phyloP scores from a whole-genome alignment of 805 yeast genomes.

The Starmerella bacillaris region DNA sequence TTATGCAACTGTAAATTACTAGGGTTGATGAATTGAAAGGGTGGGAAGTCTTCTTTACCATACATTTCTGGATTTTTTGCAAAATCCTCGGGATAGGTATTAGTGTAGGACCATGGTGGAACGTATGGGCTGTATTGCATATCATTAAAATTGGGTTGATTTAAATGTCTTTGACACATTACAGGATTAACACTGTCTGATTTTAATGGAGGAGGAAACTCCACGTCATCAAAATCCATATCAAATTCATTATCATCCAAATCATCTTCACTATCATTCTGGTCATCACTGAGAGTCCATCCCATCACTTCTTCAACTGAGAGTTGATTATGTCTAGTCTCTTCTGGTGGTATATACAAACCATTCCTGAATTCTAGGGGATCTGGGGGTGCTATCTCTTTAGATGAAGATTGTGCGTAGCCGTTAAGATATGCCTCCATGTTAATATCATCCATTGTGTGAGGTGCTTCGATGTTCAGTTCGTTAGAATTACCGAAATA shows the following conservation, averaged over 20 bases:
- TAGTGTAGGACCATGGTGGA: slow-evolving; percentile 2
- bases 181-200: slow-evolving; percentile 1
- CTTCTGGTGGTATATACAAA: slow-evolving; percentile 15
- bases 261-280: slow-evolving; percentile 17
- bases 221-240: slow-evolving; percentile 12
- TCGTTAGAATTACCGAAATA: background rate
- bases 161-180: slow-evolving; percentile 7
- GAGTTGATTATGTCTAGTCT: slow-evolving; percentile 5
- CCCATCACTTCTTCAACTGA: slow-evolving; percentile 9
- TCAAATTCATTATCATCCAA: slow-evolving; percentile 14
- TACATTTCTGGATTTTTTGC: background rate
- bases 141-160: slow-evolving; percentile 7
- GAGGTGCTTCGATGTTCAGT: background rate
- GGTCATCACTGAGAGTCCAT: slow-evolving; percentile 15
- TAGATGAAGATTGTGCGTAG: background rate
- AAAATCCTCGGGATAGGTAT: background rate
- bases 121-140: slow-evolving; percentile 4
- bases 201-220: slow-evolving; percentile 6
- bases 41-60: slow-evolving; percentile 6
- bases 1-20: slow-evolving; percentile 8
- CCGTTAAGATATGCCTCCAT: background rate
- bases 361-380: slow-evolving; percentile 10
- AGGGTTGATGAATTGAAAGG: slow-evolving; percentile 10
- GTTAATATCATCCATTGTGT: background rate
- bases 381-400: slow-evolving; percentile 11